These are phyloP conservation scores for Botrytis porri DNA, from an alignment of 2,329 filamentous ascomycete genomes.

Conservation along the genomic window DNA sequence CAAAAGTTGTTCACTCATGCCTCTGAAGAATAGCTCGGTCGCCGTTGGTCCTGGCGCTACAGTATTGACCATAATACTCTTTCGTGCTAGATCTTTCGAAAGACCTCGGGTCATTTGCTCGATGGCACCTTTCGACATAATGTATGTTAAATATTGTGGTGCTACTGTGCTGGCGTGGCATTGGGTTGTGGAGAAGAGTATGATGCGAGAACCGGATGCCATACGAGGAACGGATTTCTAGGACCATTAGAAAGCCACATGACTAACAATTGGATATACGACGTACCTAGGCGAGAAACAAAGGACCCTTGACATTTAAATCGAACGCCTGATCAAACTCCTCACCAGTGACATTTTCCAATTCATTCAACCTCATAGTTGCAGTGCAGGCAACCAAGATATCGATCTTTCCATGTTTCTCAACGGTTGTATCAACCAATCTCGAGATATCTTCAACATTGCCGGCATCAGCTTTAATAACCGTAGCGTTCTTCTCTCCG, in stretches of 20 bases:
- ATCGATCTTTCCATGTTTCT: slow-evolving; percentile 55
- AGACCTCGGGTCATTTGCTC: slow-evolving; percentile 52
- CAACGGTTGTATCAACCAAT: slow-evolving; percentile 49
- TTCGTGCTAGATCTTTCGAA: slow-evolving; percentile 49
- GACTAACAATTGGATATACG: neutral
- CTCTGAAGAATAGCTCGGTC: slow-evolving; percentile 50
- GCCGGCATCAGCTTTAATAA: slow-evolving; percentile 55
- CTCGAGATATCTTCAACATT: slow-evolving; percentile 46
- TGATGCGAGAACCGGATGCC: slow-evolving; percentile 46
- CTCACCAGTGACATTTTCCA: slow-evolving; percentile 49
- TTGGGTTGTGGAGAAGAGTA: slow-evolving; percentile 51
- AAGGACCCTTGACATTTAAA: slow-evolving; percentile 57
- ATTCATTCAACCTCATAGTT: slow-evolving; percentile 47
- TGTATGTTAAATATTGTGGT: slow-evolving; percentile 47
- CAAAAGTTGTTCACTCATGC: slow-evolving; percentile 42
- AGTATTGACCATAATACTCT: slow-evolving; percentile 49
- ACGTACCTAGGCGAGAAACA: slow-evolving; percentile 49
- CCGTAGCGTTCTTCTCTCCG: slow-evolving; percentile 47
- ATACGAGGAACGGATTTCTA: slow-evolving; percentile 53
- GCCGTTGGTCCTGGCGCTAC: slow-evolving; percentile 51
- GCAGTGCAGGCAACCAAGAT: slow-evolving; percentile 57
- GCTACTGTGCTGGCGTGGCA: slow-evolving; percentile 41
- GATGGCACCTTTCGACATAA: slow-evolving; percentile 51
- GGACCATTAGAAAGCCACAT: neutral
- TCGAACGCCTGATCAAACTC: slow-evolving; percentile 50